A percentile compares a stretch with the other conserved stretches of the same genome.
Conservation (phyloP, 1,284 basidiomycete genomes). For the Marasmius oreades region DNA sequence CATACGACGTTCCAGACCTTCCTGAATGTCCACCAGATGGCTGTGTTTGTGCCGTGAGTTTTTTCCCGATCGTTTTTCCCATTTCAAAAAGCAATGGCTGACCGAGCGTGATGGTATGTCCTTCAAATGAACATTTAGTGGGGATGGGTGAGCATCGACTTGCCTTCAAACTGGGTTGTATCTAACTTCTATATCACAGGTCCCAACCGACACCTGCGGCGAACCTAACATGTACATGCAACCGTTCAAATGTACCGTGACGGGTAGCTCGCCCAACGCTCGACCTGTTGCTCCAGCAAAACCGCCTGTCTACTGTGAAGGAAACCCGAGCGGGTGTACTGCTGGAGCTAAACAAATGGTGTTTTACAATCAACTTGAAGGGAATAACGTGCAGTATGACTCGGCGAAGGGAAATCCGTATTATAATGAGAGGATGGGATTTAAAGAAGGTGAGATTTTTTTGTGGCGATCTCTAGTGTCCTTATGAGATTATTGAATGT, state of each 20-base stretch:
- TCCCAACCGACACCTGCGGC: constrained; percentile 29
- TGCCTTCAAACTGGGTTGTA: too few relatives aligned
- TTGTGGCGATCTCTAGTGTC: neutral
- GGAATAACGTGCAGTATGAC: neutral
- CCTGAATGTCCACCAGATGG: constrained; percentile 14
- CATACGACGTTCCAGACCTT: constrained; percentile 12
- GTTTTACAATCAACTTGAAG: constrained; percentile 17
- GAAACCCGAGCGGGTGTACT: constrained; percentile 17
- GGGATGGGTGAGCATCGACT: constrained; percentile 21
- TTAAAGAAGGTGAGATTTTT: neutral
- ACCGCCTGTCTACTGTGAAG: constrained; percentile 30
- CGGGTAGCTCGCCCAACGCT: constrained; percentile 20
- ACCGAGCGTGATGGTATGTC: too few relatives aligned
- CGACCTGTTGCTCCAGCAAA: constrained; percentile 22
- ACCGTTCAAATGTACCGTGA: constrained; percentile 32
- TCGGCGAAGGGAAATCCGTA: neutral
- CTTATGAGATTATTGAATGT: neutral
- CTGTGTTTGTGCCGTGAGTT: constrained; percentile 19
- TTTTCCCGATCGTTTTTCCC: neutral
- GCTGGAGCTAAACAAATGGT: constrained; percentile 9
- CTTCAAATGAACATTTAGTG: constrained; percentile 11
- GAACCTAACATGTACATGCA: constrained; percentile 38
- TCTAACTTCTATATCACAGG: constrained; percentile 5
- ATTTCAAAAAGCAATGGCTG: neutral
- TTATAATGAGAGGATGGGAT: neutral